Evolutionary conservation across 2,329 filamentous ascomycete genomes (phyloP), one percentile per base, ranked within the genome.

Genomic region (Colletotrichum tropicale): DNA sequence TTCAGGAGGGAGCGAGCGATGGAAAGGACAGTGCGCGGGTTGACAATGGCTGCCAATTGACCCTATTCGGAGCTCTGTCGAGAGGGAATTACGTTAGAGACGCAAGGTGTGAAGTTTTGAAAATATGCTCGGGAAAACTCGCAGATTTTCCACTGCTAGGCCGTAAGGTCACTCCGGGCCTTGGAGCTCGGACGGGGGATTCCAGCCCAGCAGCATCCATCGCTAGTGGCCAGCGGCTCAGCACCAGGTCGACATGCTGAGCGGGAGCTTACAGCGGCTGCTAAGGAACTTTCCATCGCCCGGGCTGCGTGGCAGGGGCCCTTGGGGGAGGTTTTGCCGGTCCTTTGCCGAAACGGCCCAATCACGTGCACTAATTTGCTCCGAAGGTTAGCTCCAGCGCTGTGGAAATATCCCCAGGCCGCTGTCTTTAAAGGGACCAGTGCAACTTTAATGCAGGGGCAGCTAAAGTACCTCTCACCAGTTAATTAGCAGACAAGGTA

Each of bases 101-200:
- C 83, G 82, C 82, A 82, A 80, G 80, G 80, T 75, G 78, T 82
- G 82, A 86, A 84, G 84, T 81, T 84, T 85, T 86, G 82, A 81
- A 81, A 84, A 81, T 80, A 80, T 82, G 80, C 78, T 87, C 85
- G 85, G 86, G 85, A 87, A 87, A 87, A 87, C 83, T 87, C 85
- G 86, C 85, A 85, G 84, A 84, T 86, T 86, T 85, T 85, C 83
- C 83, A 81, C 60, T 66, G 66, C 61, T 38, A 62, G 74, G 74
- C 70, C 28, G 34, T 74, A 64, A 69, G 64, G 71, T 75, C 71
- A 75, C 55, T 76, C 62, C 66, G 52, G 74, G 60, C 60, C 48
- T 61, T 75, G 74, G 79, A 84, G 83, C 82, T 84, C 82, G 82
- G 84, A 76, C 81, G 77, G 80, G 66, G 61, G 67, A 75, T 61